Evolutionary conservation across 2,329 filamentous ascomycete genomes (phyloP).

Genomic region (Talaromyces sp.): DNA sequence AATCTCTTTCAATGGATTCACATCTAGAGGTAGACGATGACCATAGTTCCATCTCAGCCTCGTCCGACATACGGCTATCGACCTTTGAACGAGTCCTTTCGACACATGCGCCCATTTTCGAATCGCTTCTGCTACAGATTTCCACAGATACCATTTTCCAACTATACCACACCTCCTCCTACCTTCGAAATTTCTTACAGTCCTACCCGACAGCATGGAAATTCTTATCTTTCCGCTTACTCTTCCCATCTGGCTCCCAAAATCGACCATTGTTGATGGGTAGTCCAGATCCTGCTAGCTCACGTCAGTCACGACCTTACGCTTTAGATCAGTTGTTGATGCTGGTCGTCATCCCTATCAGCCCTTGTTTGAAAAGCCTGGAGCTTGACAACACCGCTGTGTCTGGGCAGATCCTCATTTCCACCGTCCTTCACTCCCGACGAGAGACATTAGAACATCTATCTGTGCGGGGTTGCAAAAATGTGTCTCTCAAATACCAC

Average conservation of each 20-base stretch:
- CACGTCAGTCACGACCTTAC: slow-evolving; percentile 53
- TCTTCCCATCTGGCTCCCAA: slow-evolving; percentile 36
- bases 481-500: slow-evolving; percentile 61
- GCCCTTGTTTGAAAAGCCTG: slow-evolving; percentile 51
- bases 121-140: slow-evolving; percentile 54
- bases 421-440: slow-evolving; percentile 50
- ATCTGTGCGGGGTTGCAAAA: slow-evolving; percentile 59
- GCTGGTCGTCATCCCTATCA: slow-evolving; percentile 53
- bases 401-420: slow-evolving; percentile 52
- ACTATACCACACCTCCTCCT: slow-evolving; percentile 54
- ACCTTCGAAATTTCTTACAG: slow-evolving; percentile 51
- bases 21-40: slow-evolving; percentile 19
- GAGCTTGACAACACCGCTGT: slow-evolving; percentile 59
- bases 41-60: background rate
- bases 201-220: slow-evolving; percentile 58
- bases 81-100: slow-evolving; percentile 53
- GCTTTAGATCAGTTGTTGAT: slow-evolving; percentile 55
- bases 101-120: slow-evolving; percentile 53
- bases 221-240: slow-evolving; percentile 54
- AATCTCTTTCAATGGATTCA: background rate
- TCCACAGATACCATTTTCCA: slow-evolving; percentile 53
- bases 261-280: slow-evolving; percentile 32
- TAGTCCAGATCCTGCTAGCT: slow-evolving; percentile 28
- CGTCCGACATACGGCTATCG: slow-evolving; percentile 28
- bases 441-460: slow-evolving; percentile 54